A percentile compares a stretch with the other conserved stretches of the same genome.
These are phyloP conservation scores for Fusarium mexicanum DNA, from an alignment of 2,329 filamentous ascomycete species.

Conservation along the genomic window DNA sequence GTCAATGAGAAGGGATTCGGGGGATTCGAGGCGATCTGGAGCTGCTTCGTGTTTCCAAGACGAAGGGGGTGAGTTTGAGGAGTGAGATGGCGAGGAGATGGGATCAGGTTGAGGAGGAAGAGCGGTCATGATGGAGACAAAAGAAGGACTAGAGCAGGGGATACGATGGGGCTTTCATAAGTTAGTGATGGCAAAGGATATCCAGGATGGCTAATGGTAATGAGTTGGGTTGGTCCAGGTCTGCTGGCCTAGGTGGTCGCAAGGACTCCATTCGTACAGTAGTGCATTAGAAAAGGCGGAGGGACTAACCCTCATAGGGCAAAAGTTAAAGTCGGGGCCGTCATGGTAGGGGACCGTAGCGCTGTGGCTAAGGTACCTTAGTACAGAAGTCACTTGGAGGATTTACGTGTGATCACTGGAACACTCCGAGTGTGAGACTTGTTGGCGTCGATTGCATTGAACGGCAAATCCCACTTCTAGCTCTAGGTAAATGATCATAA, in stretches of 20 bases:
- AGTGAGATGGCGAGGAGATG: constrained; percentile 18
- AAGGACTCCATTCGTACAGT: constrained; percentile 33
- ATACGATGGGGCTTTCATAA: constrained; percentile 38
- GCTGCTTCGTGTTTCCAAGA: constrained; percentile 17
- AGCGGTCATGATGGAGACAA: constrained; percentile 38
- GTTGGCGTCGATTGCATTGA: not conserved
- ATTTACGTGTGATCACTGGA: constrained; percentile 18
- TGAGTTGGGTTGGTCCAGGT: constrained; percentile 14
- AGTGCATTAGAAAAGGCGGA: constrained; percentile 35
- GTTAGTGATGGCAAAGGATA: constrained; percentile 29
- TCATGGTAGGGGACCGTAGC: constrained; percentile 27
- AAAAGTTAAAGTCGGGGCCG: constrained; percentile 27
- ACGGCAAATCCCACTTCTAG: not conserved
- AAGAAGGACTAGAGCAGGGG: constrained; percentile 35
- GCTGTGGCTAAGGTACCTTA: constrained; percentile 7
- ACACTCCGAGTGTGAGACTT: constrained; percentile 16
- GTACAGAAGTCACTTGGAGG: constrained; percentile 5
- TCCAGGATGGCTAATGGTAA: constrained; percentile 13
- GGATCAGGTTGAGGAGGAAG: constrained; percentile 32
- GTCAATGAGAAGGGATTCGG: constrained; percentile 19
- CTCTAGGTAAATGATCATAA: not conserved
- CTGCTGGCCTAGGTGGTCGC: constrained; percentile 30
- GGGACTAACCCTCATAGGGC: constrained; percentile 25
- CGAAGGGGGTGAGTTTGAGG: constrained; percentile 15
- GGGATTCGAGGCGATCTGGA: constrained; percentile 10